phyloP scores from a whole-genome alignment of 169 alveolate species.

The Perkinsus olseni region DNA sequence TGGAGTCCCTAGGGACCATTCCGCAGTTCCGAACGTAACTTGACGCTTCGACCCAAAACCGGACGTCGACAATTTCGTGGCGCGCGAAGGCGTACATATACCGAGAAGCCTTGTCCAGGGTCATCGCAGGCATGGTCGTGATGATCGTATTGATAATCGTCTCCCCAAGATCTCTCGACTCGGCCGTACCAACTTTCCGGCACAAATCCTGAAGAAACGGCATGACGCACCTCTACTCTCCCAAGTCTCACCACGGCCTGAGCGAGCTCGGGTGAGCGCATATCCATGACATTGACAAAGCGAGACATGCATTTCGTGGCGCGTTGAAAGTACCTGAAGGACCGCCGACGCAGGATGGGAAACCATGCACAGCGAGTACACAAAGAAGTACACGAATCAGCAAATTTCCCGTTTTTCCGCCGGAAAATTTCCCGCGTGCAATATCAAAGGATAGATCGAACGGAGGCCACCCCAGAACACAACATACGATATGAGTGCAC shows the following conservation, averaged over 20 bases:
- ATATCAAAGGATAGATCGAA: too few species aligned
- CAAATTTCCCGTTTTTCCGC: not conserved
- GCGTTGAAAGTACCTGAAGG: not conserved
- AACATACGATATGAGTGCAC: too few species aligned
- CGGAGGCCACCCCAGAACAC: not conserved
- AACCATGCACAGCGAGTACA: too few species aligned
- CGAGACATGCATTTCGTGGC: not conserved
- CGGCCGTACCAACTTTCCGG: not conserved
- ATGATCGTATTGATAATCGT: not conserved
- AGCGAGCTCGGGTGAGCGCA: not conserved
- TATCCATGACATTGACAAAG: not conserved
- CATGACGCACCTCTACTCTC: not conserved
- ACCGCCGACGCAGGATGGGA: too few species aligned
- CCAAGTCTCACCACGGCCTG: not conserved
- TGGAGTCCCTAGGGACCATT: not conserved
- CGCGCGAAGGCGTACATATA: not conserved
- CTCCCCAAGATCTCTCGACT: not conserved
- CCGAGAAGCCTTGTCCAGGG: not conserved
- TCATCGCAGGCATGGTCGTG: not conserved
- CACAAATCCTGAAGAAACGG: not conserved
- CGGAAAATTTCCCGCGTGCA: not conserved
- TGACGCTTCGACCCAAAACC: not conserved
- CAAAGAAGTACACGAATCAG: too few species aligned
- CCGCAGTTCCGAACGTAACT: not conserved
- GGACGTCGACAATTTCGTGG: not conserved